Base-by-base conservation (phyloP, 257 asterid species). In the Lantana camara region DNA sequence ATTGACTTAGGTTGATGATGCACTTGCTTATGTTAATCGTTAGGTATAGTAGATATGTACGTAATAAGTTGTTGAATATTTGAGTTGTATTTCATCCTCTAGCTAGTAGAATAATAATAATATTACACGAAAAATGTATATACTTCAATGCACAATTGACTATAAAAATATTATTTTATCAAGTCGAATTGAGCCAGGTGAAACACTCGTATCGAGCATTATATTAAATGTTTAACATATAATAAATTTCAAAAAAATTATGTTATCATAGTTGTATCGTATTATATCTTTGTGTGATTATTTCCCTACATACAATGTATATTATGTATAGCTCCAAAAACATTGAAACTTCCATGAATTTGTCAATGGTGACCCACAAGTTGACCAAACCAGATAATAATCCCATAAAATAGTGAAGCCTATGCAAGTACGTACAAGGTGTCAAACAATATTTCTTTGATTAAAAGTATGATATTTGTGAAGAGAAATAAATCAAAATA, bases 381-480 rank as follows among this genome's bases (percentile, higher is more conserved):
- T 76, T 76, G 81, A 71, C 81, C 68, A 66, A 75, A 66, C 38
- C 64, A 64, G 69, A 70, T 68, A 54, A 42, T 24, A 57, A 74
- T 68, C 60, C 50, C 49, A 42, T 69, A 64, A 45, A 71, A 1
- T 27, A 27, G 5, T 2, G 58, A 62, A 56, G 59, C 68, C 70
- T 45, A 59, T 35, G 21, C 73, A 60, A 45, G 23, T 27, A n/a
- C 5, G 32, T 70, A 64, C 68, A 48, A 74, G 65, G 79, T 74
- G 75, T 76, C 72, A 45, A 63, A 66, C 34, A 40, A 12, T 46
- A 11, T 46, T 66, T 65, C n/a, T 21, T 55, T 11, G 4, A 12
- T 17, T 23, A 2, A n/a, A 19, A 58, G 55, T 63, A 30, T 63
- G 70, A 57, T 56, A 63, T 61, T 48, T 49, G 11, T 49, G 49